Evolutionary conservation across 176 grass and related monocot species (phyloP), one percentile per base, ranked within the genome.

Genomic region (Melocanna baccifera): DNA sequence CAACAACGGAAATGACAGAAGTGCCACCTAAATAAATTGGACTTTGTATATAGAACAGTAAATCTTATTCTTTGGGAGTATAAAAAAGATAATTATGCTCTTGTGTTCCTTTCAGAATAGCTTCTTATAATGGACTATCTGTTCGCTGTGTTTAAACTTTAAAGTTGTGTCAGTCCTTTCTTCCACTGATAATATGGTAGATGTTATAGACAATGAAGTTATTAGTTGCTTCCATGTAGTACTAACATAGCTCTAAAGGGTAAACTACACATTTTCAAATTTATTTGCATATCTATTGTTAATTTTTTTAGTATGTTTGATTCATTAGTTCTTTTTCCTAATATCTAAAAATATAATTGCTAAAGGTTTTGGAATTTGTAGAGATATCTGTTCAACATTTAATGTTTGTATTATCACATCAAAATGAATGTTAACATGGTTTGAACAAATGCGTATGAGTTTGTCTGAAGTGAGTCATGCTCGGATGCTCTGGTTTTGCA

Each of bases 151-250:
- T 79, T 64, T 48, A 45, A 30, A 46, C 62, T 71, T 59, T 41
- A 34, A 82, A 59, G 69, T 7, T 3, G 26, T 46, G 18, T n/a
- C 19, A 67, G 55, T 62, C 61, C 77, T 48, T 50, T 56, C 43
- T 84, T 84, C 45, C 58, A 75, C 70, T 65, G 42, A 25, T 76
- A 65, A 59, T 34, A 41, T 81, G 36, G 55, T 46, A n/a, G 11
- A 62, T 62, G 20, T 42, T 82, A 30, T 71, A 62, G 18, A 82
- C 45, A 28, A 72, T 62, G 28, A 72, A 48, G 70, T 51, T 30
- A 28, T 56, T 47, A 71, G 80, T 59, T 28, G 48, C 40, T 71
- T 59, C 23, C 67, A 51, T 80, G 80, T 82, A 45, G 25, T 46
- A 59, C 12, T 40, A 23, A 69, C 80, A 83, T 83, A 59, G 20